Conservation (phyloP, 805 yeast genomes). For the Teunomyces kruisii region DNA sequence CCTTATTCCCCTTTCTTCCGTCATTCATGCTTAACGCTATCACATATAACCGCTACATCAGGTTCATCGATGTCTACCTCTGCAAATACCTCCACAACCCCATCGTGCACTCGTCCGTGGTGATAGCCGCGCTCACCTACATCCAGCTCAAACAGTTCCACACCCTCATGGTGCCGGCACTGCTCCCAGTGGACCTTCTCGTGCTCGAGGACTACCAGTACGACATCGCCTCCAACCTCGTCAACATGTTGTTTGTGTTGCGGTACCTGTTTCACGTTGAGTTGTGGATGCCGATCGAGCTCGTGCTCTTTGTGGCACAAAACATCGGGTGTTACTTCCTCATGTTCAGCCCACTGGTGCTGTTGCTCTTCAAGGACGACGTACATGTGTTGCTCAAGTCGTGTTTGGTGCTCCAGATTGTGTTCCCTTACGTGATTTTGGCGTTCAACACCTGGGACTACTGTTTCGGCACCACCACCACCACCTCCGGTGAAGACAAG, state of each 20-base stretch:
- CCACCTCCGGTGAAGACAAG: no score
- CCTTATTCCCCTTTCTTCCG: neutral
- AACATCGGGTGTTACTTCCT: conserved; percentile 16
- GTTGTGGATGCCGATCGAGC: conserved; percentile 17
- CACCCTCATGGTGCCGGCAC: neutral
- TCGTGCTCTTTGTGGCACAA: conserved; percentile 19
- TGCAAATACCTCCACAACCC: conserved; percentile 23
- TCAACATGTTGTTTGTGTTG: conserved; percentile 28
- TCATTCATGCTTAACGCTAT: neutral
- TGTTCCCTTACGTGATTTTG: conserved; percentile 22
- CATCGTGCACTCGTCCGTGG: neutral
- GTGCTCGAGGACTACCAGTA: conserved; percentile 4
- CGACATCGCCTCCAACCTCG: conserved; percentile 24
- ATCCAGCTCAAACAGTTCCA: neutral
- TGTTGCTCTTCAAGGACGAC: conserved; percentile 8
- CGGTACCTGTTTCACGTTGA: conserved; percentile 20
- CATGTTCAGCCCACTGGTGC: conserved; percentile 8
- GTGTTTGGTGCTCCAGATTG: conserved; percentile 17
- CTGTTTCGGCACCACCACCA: neutral
- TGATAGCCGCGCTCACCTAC: neutral
- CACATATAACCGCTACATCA: conserved; percentile 7
- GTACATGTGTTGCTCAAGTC: conserved; percentile 11
- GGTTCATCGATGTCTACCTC: conserved; percentile 17
- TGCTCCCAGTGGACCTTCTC: neutral
- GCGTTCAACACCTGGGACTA: conserved; percentile 8